Evolutionary conservation across 495 filamentous ascomycete species (phyloP), one percentile per base, ranked within the genome.

Genomic region (Penicillium cataractarum): DNA sequence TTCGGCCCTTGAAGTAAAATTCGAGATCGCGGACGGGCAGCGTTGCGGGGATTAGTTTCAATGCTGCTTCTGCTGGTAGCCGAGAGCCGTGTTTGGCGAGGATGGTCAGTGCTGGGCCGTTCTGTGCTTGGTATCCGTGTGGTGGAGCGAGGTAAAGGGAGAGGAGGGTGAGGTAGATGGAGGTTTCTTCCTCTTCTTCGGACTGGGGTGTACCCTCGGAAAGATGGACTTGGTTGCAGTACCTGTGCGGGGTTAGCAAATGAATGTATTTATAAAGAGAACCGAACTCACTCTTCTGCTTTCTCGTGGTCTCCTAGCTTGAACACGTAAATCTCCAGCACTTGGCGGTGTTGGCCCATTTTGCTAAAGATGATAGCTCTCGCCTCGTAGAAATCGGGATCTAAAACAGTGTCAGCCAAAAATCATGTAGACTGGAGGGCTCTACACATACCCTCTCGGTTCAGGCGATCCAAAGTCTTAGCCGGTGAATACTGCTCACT

Each of bases 271-370:
- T 13, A 19, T 6, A 35, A 12, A 17, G 3, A 32, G 15, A 21
- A 17, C 13, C 10, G 19, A 54, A 69, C 65, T 66, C 49, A 96
- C 90, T 96, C 92, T 84, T 99, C 95, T 50, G 95, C 96, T 72
- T 97, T 98, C 4, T 78, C 81, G 61, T 91, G 91, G 71, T 95
- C 89, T 60, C 90, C 76, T 59, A 99, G 82, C 67, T 94, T 93
- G 78, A 97, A 99, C 13, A 98, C 93, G 71, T 97, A 99, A 26
- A 98, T 96, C 73, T 93, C 90, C 22, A 99, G 76, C 0, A 96
- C 94, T 72, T 97, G 92, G 71, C 92, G 90, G 76, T 99, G 93
- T 60, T 93, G 90, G 9, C 91, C 92, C 91, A 99, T 96, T 66
- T 96, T 96, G 74, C 92, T 92, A 32, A 98, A 87, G 9, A 98